Conservation (phyloP, 73 alveolate species). For the Halteria grandinella region DNA sequence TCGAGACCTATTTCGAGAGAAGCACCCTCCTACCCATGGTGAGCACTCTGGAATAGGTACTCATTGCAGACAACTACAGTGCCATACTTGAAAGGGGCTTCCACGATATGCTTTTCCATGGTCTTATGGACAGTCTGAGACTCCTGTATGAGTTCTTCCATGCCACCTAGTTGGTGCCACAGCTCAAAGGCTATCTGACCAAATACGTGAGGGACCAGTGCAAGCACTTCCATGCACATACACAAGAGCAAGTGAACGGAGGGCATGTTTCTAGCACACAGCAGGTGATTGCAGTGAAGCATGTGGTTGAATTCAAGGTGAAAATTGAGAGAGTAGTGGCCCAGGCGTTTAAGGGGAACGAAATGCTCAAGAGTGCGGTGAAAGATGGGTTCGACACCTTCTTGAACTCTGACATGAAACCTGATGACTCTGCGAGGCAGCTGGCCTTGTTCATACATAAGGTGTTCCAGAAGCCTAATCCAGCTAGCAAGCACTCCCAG, state of each 20-base stretch:
- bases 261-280: too few relatives aligned
- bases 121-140: background rate
- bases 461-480: conserved; percentile 18
- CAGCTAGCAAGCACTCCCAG: background rate
- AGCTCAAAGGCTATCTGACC: background rate
- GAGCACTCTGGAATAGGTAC: background rate
- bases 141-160: background rate
- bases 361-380: conserved; percentile 9
- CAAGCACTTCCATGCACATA: background rate
- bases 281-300: conserved; percentile 1
- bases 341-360: conserved; percentile 12
- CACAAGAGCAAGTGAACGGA: conserved; percentile 9
- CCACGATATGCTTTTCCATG: background rate
- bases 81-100: conserved; percentile 5
- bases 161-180: background rate
- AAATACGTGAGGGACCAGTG: background rate
- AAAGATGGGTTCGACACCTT: conserved; percentile 28
- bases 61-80: background rate
- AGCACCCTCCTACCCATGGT: background rate
- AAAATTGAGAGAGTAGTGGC: background rate
- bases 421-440: conserved; percentile 6
- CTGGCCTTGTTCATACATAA: conserved; percentile 19
- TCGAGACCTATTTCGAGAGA: background rate
- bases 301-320: conserved; percentile 24
- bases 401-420: background rate